Base-by-base conservation (phyloP, 2,329 filamentous ascomycete species). In the Acephala macrosclerotiorum region DNA sequence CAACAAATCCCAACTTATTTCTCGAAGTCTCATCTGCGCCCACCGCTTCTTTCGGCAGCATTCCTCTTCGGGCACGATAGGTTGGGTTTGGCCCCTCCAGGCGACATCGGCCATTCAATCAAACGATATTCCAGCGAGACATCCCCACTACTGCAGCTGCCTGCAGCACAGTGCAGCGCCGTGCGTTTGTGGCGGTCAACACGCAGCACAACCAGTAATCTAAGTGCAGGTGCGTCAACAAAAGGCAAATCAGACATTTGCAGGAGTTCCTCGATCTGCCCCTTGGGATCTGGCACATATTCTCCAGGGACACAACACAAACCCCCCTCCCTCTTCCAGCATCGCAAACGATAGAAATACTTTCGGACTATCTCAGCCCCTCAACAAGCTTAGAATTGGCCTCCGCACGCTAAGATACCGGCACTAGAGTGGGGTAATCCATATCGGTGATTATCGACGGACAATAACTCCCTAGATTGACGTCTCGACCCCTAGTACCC, bases 131-230 rank as follows among this genome's bases (percentile, higher is more conserved):
- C 53, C 53, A 35, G 29, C 53, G 22, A 56, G 51, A 56, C 53
- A 56, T 51, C 53, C 53, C 53, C 53, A 56, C 53, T 56, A n/a
- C 53, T 56, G 53, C 35, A 35, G 35, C 53, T 2, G 26, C 53
- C 53, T 56, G 53, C 53, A 56, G 26, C 53, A 8, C 26, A n/a
- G 53, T 56, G 53, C 53, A 56, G 26, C 53, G 26, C 14, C 26
- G 29, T 56, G 53, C 53, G 22, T 35, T 18, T 18, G 53, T 56
- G 53, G 53, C 53, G 53, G 53, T 56, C 53, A 56, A 56, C 53
- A 56, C 53, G 7, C 26, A 35, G 16, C 29, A 20, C 29, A 56
- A n/a, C 53, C 29, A 56, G 53, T 56, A 14, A 56, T 25, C 26
- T 16, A 11, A n/a, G 35, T 26, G 35, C 53, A 56, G 35, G 26